Evolutionary conservation across 2,329 filamentous ascomycete species (phyloP).

Genomic region (Ceratocystis variospora): DNA sequence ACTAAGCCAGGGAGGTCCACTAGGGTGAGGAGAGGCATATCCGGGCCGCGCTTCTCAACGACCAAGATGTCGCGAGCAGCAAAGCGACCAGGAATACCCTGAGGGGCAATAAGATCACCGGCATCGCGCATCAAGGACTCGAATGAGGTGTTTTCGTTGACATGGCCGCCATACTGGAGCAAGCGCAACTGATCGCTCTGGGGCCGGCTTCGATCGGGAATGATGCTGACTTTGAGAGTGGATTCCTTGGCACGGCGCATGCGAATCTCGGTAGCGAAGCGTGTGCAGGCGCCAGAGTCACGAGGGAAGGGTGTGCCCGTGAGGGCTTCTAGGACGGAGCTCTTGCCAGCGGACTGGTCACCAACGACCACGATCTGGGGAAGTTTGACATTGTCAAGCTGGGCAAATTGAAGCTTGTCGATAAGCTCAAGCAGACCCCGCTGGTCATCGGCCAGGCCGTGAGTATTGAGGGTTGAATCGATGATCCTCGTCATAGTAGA

Average conservation of each 20-base stretch:
- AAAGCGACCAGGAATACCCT: conserved; percentile 37
- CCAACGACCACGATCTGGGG: conserved; percentile 52
- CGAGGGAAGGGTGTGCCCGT: conserved; percentile 48
- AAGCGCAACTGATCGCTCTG: conserved; percentile 35
- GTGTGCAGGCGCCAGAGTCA: conserved; percentile 46
- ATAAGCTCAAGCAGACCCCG: conserved; percentile 43
- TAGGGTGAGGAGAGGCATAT: conserved; percentile 45
- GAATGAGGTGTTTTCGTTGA: conserved; percentile 34
- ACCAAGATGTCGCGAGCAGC: conserved; percentile 41
- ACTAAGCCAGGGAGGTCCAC: conserved; percentile 49
- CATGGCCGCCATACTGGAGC: conserved; percentile 35
- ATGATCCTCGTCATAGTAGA: conserved; percentile 24
- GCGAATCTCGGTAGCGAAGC: conserved; percentile 47
- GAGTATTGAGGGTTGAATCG: conserved; percentile 36
- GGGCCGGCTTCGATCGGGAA: conserved; percentile 37
- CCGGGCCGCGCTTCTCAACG: conserved; percentile 45
- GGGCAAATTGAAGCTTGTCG: conserved; percentile 39
- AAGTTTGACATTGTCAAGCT: conserved; percentile 39
- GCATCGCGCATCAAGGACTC: conserved; percentile 39
- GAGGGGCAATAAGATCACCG: conserved; percentile 38
- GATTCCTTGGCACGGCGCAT: conserved; percentile 36
- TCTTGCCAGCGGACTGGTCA: conserved; percentile 51
- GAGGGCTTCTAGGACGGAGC: conserved; percentile 49
- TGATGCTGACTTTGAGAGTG: conserved; percentile 38
- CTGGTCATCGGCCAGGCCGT: conserved; percentile 41